Conservation (phyloP, 495 filamentous ascomycete species). For the Aspergillus bridgeri region DNA sequence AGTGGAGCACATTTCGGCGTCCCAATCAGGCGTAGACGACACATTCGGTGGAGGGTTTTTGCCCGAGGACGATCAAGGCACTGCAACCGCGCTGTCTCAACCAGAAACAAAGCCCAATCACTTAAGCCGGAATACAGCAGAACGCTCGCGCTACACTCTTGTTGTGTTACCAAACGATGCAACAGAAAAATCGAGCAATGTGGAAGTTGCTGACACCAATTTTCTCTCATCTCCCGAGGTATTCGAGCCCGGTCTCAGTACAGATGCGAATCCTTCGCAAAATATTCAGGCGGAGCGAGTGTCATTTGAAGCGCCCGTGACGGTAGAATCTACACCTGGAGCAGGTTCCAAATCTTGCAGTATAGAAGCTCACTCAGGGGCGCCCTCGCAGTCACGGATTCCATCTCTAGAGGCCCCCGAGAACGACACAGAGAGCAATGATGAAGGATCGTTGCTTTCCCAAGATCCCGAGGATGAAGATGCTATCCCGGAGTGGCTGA, state of each 20-base stretch:
- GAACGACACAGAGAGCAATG: conserved; percentile 32
- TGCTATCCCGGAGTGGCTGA: conserved; percentile 63
- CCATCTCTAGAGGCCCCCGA: conserved; percentile 5
- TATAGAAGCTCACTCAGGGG: conserved; percentile 21
- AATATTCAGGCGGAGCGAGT: conserved; percentile 3
- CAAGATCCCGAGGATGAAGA: conserved; percentile 68
- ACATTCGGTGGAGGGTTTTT: conserved; percentile 28
- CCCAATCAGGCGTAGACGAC: conserved; percentile 2
- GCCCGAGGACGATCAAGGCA: conserved; percentile 12
- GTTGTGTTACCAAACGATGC: conserved; percentile 30
- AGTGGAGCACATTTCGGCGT: background rate
- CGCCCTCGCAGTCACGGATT: conserved; percentile 17
- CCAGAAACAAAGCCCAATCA: background rate
- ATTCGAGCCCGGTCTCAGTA: background rate
- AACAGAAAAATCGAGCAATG: background rate
- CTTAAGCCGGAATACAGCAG: background rate
- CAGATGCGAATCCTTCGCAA: background rate
- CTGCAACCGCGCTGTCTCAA: background rate
- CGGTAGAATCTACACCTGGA: conserved; percentile 24
- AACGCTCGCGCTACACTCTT: conserved; percentile 27
- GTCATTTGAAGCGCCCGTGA: conserved; percentile 25
- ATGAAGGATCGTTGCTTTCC: conserved; percentile 48
- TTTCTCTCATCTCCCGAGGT: background rate
- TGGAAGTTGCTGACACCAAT: background rate
- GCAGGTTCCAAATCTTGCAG: conserved; percentile 26